Conservation (phyloP, 2,329 filamentous ascomycete species). For the Rasamsonia emersonii region DNA sequence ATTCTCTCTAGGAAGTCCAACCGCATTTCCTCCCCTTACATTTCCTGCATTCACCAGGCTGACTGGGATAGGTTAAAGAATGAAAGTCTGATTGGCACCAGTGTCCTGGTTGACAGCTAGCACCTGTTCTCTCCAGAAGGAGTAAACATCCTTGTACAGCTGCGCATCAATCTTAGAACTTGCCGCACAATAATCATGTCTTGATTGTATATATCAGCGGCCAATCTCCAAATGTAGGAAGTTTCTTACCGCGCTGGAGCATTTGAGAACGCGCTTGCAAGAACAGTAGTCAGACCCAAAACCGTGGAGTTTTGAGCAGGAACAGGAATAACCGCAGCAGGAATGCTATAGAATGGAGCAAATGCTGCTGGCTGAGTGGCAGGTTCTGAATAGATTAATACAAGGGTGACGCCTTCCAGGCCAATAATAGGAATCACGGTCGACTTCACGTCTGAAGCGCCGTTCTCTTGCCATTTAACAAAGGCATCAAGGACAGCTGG, state of each 20-base stretch:
- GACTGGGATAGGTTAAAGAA: neutral
- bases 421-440: constrained; percentile 12
- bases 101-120: constrained; percentile 7
- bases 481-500: constrained; percentile 17
- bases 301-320: constrained; percentile 8
- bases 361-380: constrained; percentile 11
- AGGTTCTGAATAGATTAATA: constrained; percentile 16
- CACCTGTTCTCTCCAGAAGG: constrained; percentile 14
- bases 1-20: no score
- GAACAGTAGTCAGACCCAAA: neutral
- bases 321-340: constrained; percentile 3
- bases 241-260: no score
- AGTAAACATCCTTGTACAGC: constrained; percentile 19
- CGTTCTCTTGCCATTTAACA: constrained; percentile 19
- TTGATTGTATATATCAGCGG: constrained; percentile 1
- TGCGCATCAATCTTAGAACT: constrained; percentile 14
- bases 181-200: constrained; percentile 17
- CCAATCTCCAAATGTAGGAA: no score
- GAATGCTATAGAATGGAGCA: constrained; percentile 14
- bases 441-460: constrained; percentile 13
- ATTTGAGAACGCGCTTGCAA: no score
- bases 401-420: constrained; percentile 11
- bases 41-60: constrained; percentile 1
- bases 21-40: neutral
- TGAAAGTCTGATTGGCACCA: constrained; percentile 8